A percentile compares a stretch with the other conserved stretches of the same genome.
Evolutionary conservation across 177 flowering plant genomes (phyloP).

Genomic region (Vitis hybrid): DNA sequence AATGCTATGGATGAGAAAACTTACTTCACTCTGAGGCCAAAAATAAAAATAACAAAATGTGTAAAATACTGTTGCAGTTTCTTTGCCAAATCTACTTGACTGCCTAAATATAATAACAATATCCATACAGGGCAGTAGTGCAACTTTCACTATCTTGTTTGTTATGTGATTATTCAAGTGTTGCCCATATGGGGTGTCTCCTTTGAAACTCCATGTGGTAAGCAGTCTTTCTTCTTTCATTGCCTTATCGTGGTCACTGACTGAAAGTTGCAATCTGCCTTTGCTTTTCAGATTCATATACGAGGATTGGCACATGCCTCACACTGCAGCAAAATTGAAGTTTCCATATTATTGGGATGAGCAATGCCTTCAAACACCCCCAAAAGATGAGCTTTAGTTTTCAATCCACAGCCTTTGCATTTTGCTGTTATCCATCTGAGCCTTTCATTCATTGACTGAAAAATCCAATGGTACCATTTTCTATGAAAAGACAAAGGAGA

Average conservation of each 20-base stretch:
- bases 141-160: background rate
- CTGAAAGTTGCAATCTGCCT: background rate
- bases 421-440: background rate
- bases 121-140: background rate
- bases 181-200: too few relatives aligned
- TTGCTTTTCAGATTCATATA: conserved; percentile 64
- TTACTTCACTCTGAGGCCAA: too few relatives aligned
- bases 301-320: conserved; percentile 89
- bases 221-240: background rate
- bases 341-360: conserved; percentile 88
- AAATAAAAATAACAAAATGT: too few relatives aligned
- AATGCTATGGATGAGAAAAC: too few relatives aligned
- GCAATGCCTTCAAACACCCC: conserved; percentile 44
- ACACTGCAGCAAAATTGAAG: conserved; percentile 75
- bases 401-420: background rate
- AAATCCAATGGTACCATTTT: background rate
- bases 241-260: background rate
- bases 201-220: too few relatives aligned
- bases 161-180: too few relatives aligned
- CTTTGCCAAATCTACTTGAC: too few relatives aligned
- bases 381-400: conserved; percentile 66
- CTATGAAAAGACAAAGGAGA: background rate
- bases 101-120: background rate
- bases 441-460: background rate
- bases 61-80: too few relatives aligned